A percentile compares a stretch with the other conserved stretches of the same genome.
Conservation (phyloP, 108 stramenopile species). For the Cyclotella distinguenda region DNA sequence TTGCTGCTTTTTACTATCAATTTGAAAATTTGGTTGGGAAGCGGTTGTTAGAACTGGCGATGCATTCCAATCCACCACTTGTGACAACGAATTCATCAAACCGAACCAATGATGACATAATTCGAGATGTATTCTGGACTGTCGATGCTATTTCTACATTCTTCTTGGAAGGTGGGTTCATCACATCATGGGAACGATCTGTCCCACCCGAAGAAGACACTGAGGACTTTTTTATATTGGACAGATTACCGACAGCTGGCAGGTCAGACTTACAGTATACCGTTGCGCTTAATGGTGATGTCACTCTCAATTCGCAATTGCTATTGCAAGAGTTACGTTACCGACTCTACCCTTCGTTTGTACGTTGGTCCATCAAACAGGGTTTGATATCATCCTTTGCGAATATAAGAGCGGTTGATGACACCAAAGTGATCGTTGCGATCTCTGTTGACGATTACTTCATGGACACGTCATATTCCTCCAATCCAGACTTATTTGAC, state of each 20-base stretch:
- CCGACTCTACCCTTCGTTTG: conserved; percentile 72
- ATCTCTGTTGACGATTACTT: conserved; percentile 71
- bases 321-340: conserved; percentile 84
- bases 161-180: conserved; percentile 23
- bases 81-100: neutral
- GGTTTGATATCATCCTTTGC: conserved; percentile 19
- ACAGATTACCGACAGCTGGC: conserved; percentile 10
- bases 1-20: conserved; percentile 49
- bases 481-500: conserved; percentile 83
- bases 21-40: conserved; percentile 58
- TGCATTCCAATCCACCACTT: neutral
- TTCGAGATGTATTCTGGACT: conserved; percentile 7
- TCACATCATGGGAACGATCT: conserved; percentile 37
- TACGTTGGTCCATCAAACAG: conserved; percentile 39
- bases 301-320: conserved; percentile 67
- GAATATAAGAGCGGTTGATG: neutral
- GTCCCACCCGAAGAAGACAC: conserved; percentile 28
- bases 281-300: conserved; percentile 73
- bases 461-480: conserved; percentile 85
- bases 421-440: conserved; percentile 7
- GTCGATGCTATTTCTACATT: conserved; percentile 19
- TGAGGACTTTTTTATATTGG: conserved; percentile 39
- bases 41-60: conserved; percentile 24
- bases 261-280: conserved; percentile 55
- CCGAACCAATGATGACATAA: neutral